Evolutionary conservation across 768 basidiomycete genomes (phyloP), one percentile per base, ranked within the genome.

Genomic region (Lactifluus hygrophoroides): DNA sequence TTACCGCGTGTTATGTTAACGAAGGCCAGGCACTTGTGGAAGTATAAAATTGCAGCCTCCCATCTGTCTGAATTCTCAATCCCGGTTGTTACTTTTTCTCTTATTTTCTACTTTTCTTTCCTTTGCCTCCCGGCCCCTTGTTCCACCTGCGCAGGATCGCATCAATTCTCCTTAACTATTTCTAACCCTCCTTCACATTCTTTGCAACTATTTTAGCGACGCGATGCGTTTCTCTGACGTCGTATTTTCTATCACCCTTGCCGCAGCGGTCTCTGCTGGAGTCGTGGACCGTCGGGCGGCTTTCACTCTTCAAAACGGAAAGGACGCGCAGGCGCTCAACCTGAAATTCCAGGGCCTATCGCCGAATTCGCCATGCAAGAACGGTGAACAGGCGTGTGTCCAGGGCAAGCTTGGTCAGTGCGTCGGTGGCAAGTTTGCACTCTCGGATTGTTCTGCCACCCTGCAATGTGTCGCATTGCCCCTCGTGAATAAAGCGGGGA

Each of bases 351-450:
- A 51, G 21, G 47, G 53, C 4, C 48, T 68, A n/a, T 51, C 58
- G 10, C n/a, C 63, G 8, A 71, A 49, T 68, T 74, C 56, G 64
- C 63, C 65, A 45, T 75, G 61, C 66, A 75, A 40, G 64, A 68
- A 44, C 65, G 76, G 75, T 68, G 64, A 67, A 56, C 23, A 57
- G 19, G 56, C 58, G 21, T 63, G 59, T 58, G 46, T 66, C 16
- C 1, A 50, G 7, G 60, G 54, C 42, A 34, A 52, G 23, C 53
- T 67, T 43, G 67, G 63, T 9, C 54, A 60, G 16, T 73, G 71
- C 53, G 61, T 30, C 30, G 35, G 35, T 45, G 58, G 57, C 25
- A 56, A 65, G 44, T 66, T 69, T 50, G 56, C 11, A 17, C 21
- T 60, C 19, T 38, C 51, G 1, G 27, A 62, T 2, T 69, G 68